Percentiles rank a stretch among this genome's conserved stretches.
Evolutionary conservation across 2,329 filamentous ascomycete species (phyloP).

Genomic region (Nemania sp.): DNA sequence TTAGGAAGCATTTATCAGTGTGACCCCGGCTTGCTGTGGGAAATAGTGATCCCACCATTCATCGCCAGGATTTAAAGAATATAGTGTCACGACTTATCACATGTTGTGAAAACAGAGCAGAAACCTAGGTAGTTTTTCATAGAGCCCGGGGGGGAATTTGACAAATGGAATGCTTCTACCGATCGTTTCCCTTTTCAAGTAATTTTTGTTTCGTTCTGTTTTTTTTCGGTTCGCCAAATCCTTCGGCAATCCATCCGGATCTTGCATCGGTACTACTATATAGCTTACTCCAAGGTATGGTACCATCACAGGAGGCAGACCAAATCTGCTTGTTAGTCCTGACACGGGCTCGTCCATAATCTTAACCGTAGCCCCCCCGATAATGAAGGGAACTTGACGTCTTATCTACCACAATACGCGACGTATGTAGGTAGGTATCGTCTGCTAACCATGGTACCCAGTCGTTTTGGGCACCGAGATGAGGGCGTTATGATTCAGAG

Average conservation of each 20-base stretch:
- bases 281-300: slow-evolving; percentile 13
- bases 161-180: not conserved
- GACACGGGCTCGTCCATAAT: not conserved
- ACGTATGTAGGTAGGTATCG: not conserved
- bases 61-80: not conserved
- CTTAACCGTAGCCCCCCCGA: not conserved
- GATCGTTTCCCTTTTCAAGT: slow-evolving; percentile 26
- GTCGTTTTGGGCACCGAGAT: not conserved
- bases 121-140: not conserved
- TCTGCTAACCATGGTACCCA: not conserved
- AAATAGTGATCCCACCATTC: not conserved
- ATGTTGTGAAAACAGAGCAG: not conserved
- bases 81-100: not conserved
- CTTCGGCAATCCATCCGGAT: slow-evolving; percentile 6
- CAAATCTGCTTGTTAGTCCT: not conserved
- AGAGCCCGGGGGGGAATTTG: not conserved
- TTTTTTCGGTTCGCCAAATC: slow-evolving; percentile 2
- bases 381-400: not conserved
- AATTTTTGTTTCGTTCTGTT: slow-evolving; percentile 5
- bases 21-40: not conserved
- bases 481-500: not conserved
- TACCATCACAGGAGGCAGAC: slow-evolving; percentile 1
- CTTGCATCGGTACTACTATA: not conserved
- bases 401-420: not conserved
- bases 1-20: too few relatives aligned